Conservation (phyloP, 179 eudicot genomes). For the Dionaea muscipula region DNA sequence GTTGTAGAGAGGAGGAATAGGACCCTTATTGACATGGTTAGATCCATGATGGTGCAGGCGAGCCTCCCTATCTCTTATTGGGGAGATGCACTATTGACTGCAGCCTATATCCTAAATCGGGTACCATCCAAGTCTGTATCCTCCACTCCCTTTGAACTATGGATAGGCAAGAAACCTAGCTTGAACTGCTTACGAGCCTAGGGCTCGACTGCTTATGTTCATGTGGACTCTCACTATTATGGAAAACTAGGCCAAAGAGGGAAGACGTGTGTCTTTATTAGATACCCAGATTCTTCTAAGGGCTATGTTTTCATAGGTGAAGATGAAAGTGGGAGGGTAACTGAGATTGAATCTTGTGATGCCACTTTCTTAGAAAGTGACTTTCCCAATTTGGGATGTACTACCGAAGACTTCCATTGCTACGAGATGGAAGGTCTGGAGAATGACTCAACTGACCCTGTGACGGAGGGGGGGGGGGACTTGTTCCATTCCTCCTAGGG, state of each 20-base stretch:
- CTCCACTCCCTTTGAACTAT: conserved; percentile 2
- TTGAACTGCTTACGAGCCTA: background rate
- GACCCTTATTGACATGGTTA: conserved; percentile 1
- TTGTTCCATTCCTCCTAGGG: no score
- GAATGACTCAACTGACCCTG: no score
- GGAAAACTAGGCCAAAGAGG: background rate
- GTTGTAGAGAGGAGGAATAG: conserved; percentile 2
- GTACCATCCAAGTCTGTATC: background rate
- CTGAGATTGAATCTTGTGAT: background rate
- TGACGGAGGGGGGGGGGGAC: no score
- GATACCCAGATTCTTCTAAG: background rate
- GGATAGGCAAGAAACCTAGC: background rate
- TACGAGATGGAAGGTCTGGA: no score
- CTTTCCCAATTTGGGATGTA: no score
- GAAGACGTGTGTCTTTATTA: background rate
- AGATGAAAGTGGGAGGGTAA: background rate
- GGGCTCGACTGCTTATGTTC: background rate
- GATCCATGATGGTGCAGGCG: conserved; percentile 6
- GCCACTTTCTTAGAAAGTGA: no score
- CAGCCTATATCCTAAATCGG: conserved; percentile 1
- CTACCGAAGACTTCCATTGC: no score
- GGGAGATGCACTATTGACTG: conserved; percentile 5
- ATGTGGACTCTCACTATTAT: background rate
- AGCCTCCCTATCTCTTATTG: background rate
- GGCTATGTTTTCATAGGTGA: background rate